Evolutionary conservation across 345 rosid genomes (phyloP).

Genomic region (Populus pruinosa): DNA sequence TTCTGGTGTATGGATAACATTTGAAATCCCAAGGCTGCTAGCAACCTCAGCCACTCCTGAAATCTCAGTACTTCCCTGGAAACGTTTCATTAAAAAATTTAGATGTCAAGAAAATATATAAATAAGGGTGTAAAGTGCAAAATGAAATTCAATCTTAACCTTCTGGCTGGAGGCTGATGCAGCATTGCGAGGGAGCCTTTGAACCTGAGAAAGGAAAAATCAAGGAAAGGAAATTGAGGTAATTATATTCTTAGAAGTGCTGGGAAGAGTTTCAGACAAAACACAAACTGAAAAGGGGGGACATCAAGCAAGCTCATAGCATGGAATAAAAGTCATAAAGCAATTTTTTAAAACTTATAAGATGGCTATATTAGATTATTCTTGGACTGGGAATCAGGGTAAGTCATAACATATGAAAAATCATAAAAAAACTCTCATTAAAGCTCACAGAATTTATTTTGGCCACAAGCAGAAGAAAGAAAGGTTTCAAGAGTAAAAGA

Average conservation of each 20-base stretch:
- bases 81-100: slow-evolving; percentile 10
- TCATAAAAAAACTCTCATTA: not conserved
- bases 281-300: not conserved
- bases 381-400: not conserved
- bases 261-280: not conserved
- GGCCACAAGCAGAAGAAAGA: not conserved
- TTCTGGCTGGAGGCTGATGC: slow-evolving; percentile 39
- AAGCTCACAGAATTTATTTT: not conserved
- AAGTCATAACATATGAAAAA: not conserved
- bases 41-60: slow-evolving; percentile 27
- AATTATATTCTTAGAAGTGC: not conserved
- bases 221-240: not conserved
- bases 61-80: slow-evolving; percentile 44
- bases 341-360: not conserved
- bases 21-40: slow-evolving; percentile 22
- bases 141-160: slow-evolving; percentile 23
- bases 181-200: slow-evolving; percentile 21
- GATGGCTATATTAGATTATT: not conserved
- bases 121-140: not conserved
- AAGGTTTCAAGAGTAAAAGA: slow-evolving; percentile 6
- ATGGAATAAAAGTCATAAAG: not conserved
- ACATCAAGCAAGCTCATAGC: not conserved
- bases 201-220: slow-evolving; percentile 30
- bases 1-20: slow-evolving; percentile 19
- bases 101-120: not conserved